phyloP scores from a whole-genome alignment of 2,329 filamentous ascomycete genomes.

The Paracoccidioides lutzii region DNA sequence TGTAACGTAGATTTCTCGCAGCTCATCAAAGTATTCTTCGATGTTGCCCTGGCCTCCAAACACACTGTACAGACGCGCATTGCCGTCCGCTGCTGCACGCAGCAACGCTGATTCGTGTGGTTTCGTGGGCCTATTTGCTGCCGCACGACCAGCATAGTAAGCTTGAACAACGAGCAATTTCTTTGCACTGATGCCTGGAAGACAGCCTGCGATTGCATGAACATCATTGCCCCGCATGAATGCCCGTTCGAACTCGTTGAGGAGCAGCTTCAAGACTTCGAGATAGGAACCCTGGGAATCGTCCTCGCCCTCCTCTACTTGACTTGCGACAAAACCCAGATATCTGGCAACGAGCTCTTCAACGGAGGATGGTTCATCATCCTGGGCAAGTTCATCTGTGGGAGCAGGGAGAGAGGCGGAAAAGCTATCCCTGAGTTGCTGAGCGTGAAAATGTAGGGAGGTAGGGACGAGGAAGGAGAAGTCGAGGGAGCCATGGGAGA shows the following conservation, averaged over 20 bases:
- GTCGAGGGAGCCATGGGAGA: slow-evolving; percentile 89
- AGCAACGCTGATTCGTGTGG: slow-evolving; percentile 88
- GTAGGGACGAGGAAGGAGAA: slow-evolving; percentile 93
- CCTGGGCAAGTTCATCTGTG: slow-evolving; percentile 92
- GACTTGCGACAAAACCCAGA: slow-evolving; percentile 74
- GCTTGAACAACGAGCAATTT: slow-evolving; percentile 79
- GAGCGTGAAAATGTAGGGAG: slow-evolving; percentile 87
- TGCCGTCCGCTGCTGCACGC: slow-evolving; percentile 70
- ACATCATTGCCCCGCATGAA: slow-evolving; percentile 95
- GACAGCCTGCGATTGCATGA: slow-evolving; percentile 69
- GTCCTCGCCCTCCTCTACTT: slow-evolving; percentile 88
- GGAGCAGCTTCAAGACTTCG: slow-evolving; percentile 79
- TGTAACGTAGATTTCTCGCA: slow-evolving; percentile 78
- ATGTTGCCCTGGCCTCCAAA: slow-evolving; percentile 98
- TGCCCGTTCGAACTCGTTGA: slow-evolving; percentile 92
- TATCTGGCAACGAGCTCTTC: slow-evolving; percentile 87
- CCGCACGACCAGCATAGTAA: slow-evolving; percentile 82
- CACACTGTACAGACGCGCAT: slow-evolving; percentile 79
- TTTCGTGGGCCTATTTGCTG: slow-evolving; percentile 73
- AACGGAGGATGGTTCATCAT: slow-evolving; percentile 96
- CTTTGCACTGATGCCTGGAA: slow-evolving; percentile 86
- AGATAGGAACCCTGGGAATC: slow-evolving; percentile 77
- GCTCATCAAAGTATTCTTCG: slow-evolving; percentile 97
- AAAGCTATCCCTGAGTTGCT: slow-evolving; percentile 87
- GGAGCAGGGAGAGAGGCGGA: slow-evolving; percentile 70